These are phyloP conservation scores for Kitagawia praeruptora DNA, from an alignment of 129 eudicot species.

Conservation along the genomic window DNA sequence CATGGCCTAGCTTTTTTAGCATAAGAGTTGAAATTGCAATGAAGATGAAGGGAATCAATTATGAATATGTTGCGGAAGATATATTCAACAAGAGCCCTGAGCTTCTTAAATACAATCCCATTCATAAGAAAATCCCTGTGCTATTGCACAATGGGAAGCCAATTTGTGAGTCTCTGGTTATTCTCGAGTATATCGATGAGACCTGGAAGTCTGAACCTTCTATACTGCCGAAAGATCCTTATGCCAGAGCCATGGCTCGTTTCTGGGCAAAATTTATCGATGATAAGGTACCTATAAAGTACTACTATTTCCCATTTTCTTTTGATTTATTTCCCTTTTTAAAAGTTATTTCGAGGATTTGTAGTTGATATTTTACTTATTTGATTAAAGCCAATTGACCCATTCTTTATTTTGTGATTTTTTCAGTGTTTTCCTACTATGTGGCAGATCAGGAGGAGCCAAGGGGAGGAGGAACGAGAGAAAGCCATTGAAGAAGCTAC, in stretches of 20 bases:
- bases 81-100: constrained; percentile 16
- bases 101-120: constrained; percentile 28
- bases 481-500: constrained; percentile 20
- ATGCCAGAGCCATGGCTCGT: constrained; percentile 26
- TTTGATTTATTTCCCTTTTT: too few relatives aligned
- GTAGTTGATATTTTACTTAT: neutral
- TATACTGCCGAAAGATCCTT: constrained; percentile 26
- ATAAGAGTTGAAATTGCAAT: constrained; percentile 23
- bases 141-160: constrained; percentile 27
- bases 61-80: constrained; percentile 24
- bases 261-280: constrained; percentile 40
- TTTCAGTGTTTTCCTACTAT: constrained; percentile 18
- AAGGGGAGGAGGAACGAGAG: constrained; percentile 19
- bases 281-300: constrained; percentile 16
- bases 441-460: constrained; percentile 19
- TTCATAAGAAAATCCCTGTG: constrained; percentile 34
- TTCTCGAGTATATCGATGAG: constrained; percentile 37
- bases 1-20: constrained; percentile 22
- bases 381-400: neutral
- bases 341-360: neutral
- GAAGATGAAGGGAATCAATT: constrained; percentile 25
- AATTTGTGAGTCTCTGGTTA: constrained; percentile 24
- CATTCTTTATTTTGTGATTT: neutral
- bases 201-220: constrained; percentile 17
- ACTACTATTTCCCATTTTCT: too few relatives aligned